A percentile compares a stretch with the other conserved stretches of the same genome.
Conservation (phyloP, 225 moss, liverwort and hornwort species). For the Pleurozium schreberi region DNA sequence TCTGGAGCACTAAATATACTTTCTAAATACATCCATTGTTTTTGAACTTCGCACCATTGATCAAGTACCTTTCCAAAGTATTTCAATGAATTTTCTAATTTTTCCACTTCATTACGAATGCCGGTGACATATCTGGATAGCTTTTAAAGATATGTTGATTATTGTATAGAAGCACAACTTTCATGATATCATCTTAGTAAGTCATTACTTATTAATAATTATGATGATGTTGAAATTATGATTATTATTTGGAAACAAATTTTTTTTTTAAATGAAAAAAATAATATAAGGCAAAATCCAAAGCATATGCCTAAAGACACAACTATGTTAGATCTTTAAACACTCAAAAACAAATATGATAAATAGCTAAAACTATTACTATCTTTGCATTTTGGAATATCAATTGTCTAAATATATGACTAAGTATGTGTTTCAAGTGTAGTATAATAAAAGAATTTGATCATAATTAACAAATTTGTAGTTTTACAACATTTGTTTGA, state of each 20-base stretch:
- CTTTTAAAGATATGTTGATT: neutral
- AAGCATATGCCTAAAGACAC: neutral
- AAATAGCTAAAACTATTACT: too few relatives aligned
- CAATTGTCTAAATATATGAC: neutral
- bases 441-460: neutral
- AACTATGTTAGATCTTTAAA: too few relatives aligned
- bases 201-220: neutral
- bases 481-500: neutral
- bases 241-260: neutral
- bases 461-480: neutral
- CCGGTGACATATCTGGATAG: conserved; percentile 48
- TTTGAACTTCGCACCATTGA: conserved; percentile 91
- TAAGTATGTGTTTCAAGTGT: too few relatives aligned
- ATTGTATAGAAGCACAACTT: neutral
- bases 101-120: conserved; percentile 70
- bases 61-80: conserved; percentile 81
- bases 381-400: fast-evolving
- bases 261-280: neutral
- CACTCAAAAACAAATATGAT: too few relatives aligned
- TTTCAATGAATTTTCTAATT: conserved; percentile 67
- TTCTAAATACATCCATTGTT: conserved; percentile 98
- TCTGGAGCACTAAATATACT: conserved; percentile 91
- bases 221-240: too few relatives aligned
- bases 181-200: neutral
- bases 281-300: neutral